Conservation (phyloP, 1,284 basidiomycete species). For the Cutaneotrichosporon sp. region DNA sequence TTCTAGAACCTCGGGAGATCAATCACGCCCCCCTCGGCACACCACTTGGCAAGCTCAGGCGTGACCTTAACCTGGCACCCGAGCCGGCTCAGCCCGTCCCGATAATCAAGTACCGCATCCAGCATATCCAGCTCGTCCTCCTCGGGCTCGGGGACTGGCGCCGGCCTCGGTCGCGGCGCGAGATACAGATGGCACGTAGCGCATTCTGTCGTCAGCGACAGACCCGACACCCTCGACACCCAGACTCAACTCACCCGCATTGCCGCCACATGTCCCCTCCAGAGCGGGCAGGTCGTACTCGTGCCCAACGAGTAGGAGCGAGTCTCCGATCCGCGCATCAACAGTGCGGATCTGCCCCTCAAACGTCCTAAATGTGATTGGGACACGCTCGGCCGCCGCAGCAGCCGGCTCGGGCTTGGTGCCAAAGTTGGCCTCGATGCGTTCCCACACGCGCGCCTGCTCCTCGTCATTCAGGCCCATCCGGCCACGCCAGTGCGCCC, state of each 20-base stretch:
- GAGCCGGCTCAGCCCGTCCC: constrained; percentile 39
- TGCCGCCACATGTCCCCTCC: constrained; percentile 48
- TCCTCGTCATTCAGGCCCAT: constrained; percentile 64
- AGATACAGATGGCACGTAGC: constrained; percentile 49
- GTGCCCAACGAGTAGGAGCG: constrained; percentile 41
- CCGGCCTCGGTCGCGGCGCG: constrained; percentile 9
- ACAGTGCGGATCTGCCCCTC: constrained; percentile 32
- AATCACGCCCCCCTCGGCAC: constrained; percentile 34
- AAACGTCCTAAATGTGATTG: constrained; percentile 34
- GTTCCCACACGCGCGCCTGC: constrained; percentile 49
- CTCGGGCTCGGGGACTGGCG: constrained; percentile 31
- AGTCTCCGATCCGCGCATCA: constrained; percentile 34
- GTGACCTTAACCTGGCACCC: constrained; percentile 48
- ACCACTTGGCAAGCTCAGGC: constrained; percentile 38
- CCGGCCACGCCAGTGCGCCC: constrained; percentile 62
- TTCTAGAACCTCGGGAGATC: constrained; percentile 37
- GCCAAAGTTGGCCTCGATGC: not conserved
- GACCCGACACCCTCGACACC: too few species aligned
- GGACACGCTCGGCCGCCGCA: constrained; percentile 7
- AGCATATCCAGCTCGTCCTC: constrained; percentile 50
- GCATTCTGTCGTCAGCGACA: constrained; percentile 34
- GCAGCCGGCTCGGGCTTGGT: not conserved
- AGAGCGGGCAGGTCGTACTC: constrained; percentile 40
- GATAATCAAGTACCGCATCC: constrained; percentile 38
- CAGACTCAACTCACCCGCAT: constrained; percentile 34